A percentile compares a stretch with the other conserved stretches of the same genome.
Conservation (phyloP, 2,329 filamentous ascomycete species). For the Aspergillus ochraceoroseus region DNA sequence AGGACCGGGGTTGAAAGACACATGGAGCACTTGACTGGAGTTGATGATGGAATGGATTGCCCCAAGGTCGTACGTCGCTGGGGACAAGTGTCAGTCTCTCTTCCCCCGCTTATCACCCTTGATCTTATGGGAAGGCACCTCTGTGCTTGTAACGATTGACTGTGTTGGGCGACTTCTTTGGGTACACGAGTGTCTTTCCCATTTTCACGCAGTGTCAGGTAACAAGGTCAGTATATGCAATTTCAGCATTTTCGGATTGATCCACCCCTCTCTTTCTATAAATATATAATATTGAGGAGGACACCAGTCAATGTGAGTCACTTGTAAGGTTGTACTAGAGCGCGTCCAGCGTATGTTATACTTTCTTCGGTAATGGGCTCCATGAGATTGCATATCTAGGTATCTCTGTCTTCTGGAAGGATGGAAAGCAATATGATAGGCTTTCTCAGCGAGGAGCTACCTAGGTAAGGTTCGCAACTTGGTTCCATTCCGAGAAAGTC, state of each 20-base stretch:
- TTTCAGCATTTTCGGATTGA: too few species aligned
- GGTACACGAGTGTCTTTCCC: conserved; percentile 51
- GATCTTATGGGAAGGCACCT: conserved; percentile 45
- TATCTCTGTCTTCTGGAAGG: conserved; percentile 6
- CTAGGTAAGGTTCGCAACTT: conserved; percentile 9
- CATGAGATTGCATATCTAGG: not conserved
- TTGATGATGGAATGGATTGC: conserved; percentile 74
- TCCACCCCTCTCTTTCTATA: too few species aligned
- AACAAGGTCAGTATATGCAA: too few species aligned
- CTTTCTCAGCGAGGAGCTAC: not conserved
- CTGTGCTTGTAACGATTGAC: conserved; percentile 62
- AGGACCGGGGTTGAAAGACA: conserved; percentile 64
- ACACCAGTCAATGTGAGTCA: conserved; percentile 6
- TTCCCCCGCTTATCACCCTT: not conserved
- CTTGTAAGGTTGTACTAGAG: conserved; percentile 1
- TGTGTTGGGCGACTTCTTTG: conserved; percentile 59
- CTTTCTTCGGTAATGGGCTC: not conserved
- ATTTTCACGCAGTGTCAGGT: conserved; percentile 30
- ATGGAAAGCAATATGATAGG: conserved; percentile 1
- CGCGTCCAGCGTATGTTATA: conserved; percentile 5
- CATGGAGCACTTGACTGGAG: conserved; percentile 66
- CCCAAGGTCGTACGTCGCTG: conserved; percentile 66
- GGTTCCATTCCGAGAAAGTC: conserved; percentile 14
- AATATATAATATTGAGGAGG: not conserved
- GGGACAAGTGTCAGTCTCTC: conserved; percentile 1